Conservation (phyloP, 768 basidiomycete genomes). For the Lactifluus pinguis region DNA sequence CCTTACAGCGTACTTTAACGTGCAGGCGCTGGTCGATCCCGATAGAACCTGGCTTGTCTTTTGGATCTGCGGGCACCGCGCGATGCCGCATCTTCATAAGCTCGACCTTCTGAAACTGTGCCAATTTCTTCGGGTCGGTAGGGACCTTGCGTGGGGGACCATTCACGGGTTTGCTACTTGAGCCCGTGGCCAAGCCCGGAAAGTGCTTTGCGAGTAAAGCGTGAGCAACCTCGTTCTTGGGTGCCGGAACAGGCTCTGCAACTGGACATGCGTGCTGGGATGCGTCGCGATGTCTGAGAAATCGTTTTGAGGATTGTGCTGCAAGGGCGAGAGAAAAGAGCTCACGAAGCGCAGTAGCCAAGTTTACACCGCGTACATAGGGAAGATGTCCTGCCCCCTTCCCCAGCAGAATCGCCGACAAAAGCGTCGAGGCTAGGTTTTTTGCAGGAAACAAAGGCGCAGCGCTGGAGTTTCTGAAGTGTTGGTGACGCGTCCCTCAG, state of each 20-base stretch:
- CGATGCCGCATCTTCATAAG: conserved; percentile 69
- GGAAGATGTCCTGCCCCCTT: conserved; percentile 25
- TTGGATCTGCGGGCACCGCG: conserved; percentile 54
- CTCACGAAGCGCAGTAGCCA: conserved; percentile 59
- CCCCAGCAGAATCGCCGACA: conserved; percentile 24
- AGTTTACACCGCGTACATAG: conserved; percentile 45
- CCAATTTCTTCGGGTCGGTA: conserved; percentile 44
- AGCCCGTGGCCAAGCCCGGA: conserved; percentile 20
- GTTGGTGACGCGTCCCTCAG: neutral
- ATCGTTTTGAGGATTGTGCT: neutral
- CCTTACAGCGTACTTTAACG: conserved; percentile 34
- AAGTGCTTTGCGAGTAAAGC: conserved; percentile 49
- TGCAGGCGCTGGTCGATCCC: conserved; percentile 51
- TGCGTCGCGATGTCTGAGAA: conserved; percentile 55
- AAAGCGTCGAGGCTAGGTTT: conserved; percentile 45
- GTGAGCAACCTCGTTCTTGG: conserved; percentile 41
- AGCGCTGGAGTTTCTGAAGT: conserved; percentile 36
- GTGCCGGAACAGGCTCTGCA: conserved; percentile 13
- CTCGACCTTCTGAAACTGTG: conserved; percentile 48
- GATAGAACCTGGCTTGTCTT: conserved; percentile 38
- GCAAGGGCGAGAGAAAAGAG: neutral
- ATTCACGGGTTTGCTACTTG: conserved; percentile 18
- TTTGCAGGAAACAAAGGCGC: conserved; percentile 41
- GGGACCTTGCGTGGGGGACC: conserved; percentile 24
- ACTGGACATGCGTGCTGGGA: conserved; percentile 49